Conservation (phyloP, 164 flowering plant species). For the Hamamelis virginiana region DNA sequence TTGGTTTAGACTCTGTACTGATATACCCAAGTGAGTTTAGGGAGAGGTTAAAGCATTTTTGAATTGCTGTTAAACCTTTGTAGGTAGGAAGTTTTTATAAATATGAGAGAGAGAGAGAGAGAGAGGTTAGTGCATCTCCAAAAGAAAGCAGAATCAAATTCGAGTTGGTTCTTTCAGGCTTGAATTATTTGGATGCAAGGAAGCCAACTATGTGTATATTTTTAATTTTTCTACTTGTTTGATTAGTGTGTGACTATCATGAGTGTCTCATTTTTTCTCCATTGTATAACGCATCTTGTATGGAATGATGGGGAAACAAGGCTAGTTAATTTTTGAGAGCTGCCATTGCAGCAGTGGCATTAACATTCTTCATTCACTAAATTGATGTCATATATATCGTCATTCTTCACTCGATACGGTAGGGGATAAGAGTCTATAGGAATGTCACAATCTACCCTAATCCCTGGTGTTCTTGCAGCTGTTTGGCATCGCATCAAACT, state of each 20-base stretch:
- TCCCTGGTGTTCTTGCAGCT: too few species aligned
- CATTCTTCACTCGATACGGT: too few species aligned
- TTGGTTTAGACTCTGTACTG: constrained; percentile 58
- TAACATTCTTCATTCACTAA: too few species aligned
- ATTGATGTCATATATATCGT: too few species aligned
- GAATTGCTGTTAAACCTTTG: constrained; percentile 11
- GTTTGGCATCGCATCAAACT: too few species aligned
- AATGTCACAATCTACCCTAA: too few species aligned
- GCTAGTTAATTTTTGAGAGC: neutral
- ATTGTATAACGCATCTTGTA: neutral
- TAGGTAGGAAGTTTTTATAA: neutral
- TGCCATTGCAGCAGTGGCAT: too few species aligned
- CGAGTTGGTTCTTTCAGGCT: neutral
- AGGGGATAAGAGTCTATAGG: too few species aligned
- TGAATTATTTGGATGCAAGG: neutral
- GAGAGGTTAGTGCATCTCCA: too few species aligned
- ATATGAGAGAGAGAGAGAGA: neutral
- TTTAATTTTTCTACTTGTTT: neutral
- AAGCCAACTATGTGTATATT: neutral
- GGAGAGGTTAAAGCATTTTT: constrained; percentile 44
- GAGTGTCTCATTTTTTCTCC: neutral
- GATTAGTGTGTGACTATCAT: neutral
- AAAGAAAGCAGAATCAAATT: neutral
- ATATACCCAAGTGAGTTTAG: constrained; percentile 41
- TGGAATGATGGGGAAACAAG: neutral